Evolutionary conservation across 208 protist genomes (phyloP), one percentile per base, ranked within the genome.

Genomic region (Acanthamoeba healyi): DNA sequence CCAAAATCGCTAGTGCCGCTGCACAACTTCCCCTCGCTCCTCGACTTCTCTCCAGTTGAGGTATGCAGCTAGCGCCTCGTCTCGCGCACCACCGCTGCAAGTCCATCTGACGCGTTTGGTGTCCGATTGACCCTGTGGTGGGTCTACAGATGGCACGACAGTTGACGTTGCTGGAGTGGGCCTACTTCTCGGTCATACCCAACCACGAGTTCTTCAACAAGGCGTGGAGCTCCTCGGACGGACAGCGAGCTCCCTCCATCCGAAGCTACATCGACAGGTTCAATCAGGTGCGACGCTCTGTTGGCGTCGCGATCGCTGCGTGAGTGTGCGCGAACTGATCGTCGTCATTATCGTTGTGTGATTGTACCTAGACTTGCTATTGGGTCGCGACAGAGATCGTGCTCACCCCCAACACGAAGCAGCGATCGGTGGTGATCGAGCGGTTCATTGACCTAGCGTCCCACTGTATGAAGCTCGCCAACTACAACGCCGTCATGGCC

Each of bases 371-470:
- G 74, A 54, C 44, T 7, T 92, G 61, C 32, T 92, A 92, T 26
- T 92, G 87, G 87, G 87, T 92, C 34, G 87, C 87, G 0, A 77
- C 87, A 34, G 87, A 92, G 63, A 74, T 92, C 14, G 40, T 92
- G 14, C 7, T 92, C 10, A 92, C 87, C 17, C 87, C 87, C 2
- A 92, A 92, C 29, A 54, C 9, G 9, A 92, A 92, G 61, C 87
- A 92, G 24, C 54, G 87, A 1, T 72, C 87, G 6, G 42, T 74
- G 22, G 87, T 92, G 26, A 67, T 92, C 29, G 58, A 70, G 38
- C 51, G 49, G 2, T 92, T 92, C 38, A 92, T 92, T 32, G 87
- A 92, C 5, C 40, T 92, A 26, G 87, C 87, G 14, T 4, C 9
- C 22, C 26, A 51, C 9, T 92, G 87, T 29, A 1, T 74, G 29